Evolutionary conservation across 129 eudicot species (phyloP), one percentile per base, ranked within the genome.

Genomic region (Flaveria bidentis): DNA sequence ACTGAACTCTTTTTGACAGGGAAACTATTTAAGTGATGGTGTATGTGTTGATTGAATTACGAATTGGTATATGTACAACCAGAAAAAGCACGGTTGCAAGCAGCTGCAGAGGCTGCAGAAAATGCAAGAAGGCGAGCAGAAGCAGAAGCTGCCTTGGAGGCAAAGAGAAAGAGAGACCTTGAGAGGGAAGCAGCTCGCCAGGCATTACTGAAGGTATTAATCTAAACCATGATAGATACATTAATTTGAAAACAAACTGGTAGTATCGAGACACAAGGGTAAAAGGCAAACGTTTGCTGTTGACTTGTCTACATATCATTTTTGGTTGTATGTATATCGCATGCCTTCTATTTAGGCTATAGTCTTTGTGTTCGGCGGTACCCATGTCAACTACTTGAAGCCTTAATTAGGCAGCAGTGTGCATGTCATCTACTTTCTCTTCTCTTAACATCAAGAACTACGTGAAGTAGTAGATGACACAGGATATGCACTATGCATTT

Each of bases 91-190:
- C 83, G 92, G 58, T 74, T 92, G 81, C 98, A 84, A 92, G 98
- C 98, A 28, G 98, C 89, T 60, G 98, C 98, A n/a, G 88, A 80
- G 80, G 96, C 98, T 52, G 96, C 94, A 17, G 98, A 92, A 88
- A 92, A 71, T 65, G 98, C 98, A 71, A 76, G 93, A 57, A 92
- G 73, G 69, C 85, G 67, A 74, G 96, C 90, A 0, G 96, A 84
- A 85, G 93, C 78, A 3, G 91, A 87, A 75, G 97, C 91, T 42
- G 91, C 89, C 9, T 88, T 87, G 47, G 98, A 92, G 81, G 89
- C 88, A 46, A 92, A 83, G 63, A 77, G 87, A 81, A 90, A 74
- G 75, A 86, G 92, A 71, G 98, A 92, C 71, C 83, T 88, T 0
- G 94, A 90, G 82, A 88, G 98, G 76, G 98, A 90, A 81, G 98